Evolutionary conservation across 371 early-diverging fungal genomes (phyloP).

Genomic region (Mortierella sp.): DNA sequence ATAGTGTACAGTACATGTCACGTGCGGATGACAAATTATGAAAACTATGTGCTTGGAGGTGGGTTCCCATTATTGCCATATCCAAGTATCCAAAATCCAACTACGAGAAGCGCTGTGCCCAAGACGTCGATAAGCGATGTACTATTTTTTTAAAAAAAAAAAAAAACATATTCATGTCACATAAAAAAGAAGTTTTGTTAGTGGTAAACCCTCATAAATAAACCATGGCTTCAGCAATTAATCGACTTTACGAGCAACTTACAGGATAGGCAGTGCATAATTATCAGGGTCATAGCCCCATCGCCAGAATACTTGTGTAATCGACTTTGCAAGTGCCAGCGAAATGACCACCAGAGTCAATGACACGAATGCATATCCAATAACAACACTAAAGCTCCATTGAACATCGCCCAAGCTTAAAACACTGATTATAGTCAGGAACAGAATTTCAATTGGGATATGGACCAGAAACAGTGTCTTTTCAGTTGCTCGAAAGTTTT

Average conservation of each 20-base stretch:
- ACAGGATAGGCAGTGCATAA: conserved; percentile 83
- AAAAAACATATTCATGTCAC: neutral
- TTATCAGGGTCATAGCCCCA: conserved; percentile 86
- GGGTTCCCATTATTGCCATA: conserved; percentile 22
- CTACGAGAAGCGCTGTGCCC: conserved; percentile 67
- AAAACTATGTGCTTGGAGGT: neutral
- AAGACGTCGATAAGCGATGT: conserved; percentile 74
- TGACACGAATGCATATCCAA: conserved; percentile 59
- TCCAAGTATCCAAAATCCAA: conserved; percentile 60
- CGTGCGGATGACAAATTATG: neutral
- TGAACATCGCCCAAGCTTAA: conserved; percentile 66
- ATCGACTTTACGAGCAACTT: conserved; percentile 15
- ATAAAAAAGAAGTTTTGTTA: neutral
- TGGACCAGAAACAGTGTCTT: conserved; percentile 75
- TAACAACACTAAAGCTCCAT: conserved; percentile 38
- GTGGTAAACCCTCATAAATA: too few relatives aligned
- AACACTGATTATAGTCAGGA: conserved; percentile 69
- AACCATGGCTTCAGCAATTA: neutral
- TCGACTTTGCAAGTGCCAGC: conserved; percentile 65
- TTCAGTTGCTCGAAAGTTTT: conserved; percentile 69
- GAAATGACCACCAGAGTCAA: conserved; percentile 60
- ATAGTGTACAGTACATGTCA: neutral
- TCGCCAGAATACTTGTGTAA: conserved; percentile 74
- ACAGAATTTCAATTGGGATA: conserved; percentile 78
- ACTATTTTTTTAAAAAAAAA: conserved; percentile 8